phyloP scores from a whole-genome alignment of 2,329 filamentous ascomycete species.

The Elsinoe australis region DNA sequence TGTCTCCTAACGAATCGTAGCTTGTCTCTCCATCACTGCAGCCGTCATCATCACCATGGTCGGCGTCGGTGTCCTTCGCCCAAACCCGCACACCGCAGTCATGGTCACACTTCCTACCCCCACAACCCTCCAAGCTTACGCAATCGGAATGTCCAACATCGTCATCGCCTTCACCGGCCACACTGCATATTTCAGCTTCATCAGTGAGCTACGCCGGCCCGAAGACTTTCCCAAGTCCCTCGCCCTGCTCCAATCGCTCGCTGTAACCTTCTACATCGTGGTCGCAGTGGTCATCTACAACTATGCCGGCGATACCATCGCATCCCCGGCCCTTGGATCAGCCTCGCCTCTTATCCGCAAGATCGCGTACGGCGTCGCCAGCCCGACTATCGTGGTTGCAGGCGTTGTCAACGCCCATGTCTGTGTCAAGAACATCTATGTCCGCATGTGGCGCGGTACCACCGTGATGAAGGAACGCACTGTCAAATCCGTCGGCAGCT shows the following conservation, averaged over 20 bases:
- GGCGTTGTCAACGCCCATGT: constrained; percentile 64
- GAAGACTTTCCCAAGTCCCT: constrained; percentile 56
- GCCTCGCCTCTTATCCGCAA: constrained; percentile 50
- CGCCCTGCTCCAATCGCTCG: constrained; percentile 51
- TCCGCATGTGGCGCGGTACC: constrained; percentile 51
- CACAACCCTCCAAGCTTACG: constrained; percentile 42
- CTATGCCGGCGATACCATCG: constrained; percentile 54
- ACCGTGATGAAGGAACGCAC: constrained; percentile 35
- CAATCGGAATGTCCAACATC: constrained; percentile 59
- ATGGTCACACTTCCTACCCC: constrained; percentile 36
- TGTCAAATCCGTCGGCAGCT: constrained; percentile 43
- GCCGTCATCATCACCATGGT: constrained; percentile 61
- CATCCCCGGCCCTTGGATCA: constrained; percentile 58
- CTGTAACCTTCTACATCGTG: constrained; percentile 55
- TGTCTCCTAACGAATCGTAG: constrained; percentile 28
- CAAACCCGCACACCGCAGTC: constrained; percentile 32
- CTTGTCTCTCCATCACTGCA: constrained; percentile 56
- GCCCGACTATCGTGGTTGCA: constrained; percentile 63
- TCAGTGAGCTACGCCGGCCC: constrained; percentile 56
- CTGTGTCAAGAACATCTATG: constrained; percentile 58
- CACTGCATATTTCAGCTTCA: constrained; percentile 58
- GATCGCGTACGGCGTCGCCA: constrained; percentile 61
- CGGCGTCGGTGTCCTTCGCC: constrained; percentile 49
- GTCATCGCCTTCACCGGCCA: constrained; percentile 32
- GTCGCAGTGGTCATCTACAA: constrained; percentile 60